phyloP scores from a whole-genome alignment of 2,329 filamentous ascomycete species.

The Trichoderma koningii region DNA sequence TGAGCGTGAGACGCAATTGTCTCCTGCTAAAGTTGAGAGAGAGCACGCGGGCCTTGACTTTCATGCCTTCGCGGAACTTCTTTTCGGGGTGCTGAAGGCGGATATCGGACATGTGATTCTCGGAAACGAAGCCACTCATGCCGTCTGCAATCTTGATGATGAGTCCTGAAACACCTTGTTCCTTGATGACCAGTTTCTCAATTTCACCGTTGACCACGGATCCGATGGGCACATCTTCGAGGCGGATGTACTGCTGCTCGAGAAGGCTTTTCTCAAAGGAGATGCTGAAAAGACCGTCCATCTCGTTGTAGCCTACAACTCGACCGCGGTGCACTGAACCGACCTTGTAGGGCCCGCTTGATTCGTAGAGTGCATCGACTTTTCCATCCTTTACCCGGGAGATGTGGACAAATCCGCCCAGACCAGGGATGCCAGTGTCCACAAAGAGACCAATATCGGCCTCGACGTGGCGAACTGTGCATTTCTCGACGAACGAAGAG shows the following conservation, averaged over 20 bases:
- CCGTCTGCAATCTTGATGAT: constrained; percentile 83
- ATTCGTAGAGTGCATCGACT: constrained; percentile 77
- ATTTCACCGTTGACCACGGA: constrained; percentile 79
- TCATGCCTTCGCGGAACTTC: constrained; percentile 86
- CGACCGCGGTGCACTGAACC: constrained; percentile 79
- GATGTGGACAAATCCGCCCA: constrained; percentile 91
- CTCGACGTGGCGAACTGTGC: constrained; percentile 78
- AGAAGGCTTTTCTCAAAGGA: constrained; percentile 82
- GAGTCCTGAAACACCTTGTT: constrained; percentile 76
- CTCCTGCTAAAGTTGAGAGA: constrained; percentile 75
- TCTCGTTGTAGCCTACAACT: constrained; percentile 79
- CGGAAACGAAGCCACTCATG: constrained; percentile 84
- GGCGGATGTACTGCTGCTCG: constrained; percentile 84
- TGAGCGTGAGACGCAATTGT: constrained; percentile 83
- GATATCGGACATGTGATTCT: constrained; percentile 86
- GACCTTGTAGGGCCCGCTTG: constrained; percentile 74
- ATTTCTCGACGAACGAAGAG: constrained; percentile 75
- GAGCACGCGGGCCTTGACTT: constrained; percentile 82
- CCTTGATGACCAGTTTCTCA: constrained; percentile 79
- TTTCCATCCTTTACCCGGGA: constrained; percentile 89
- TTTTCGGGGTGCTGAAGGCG: constrained; percentile 90
- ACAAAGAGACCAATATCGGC: constrained; percentile 79
- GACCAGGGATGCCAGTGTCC: constrained; percentile 62
- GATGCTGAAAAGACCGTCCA: constrained; percentile 83
- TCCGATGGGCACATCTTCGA: constrained; percentile 85